These are phyloP conservation scores for Mycena pura DNA, from an alignment of 768 basidiomycete species.

Conservation along the genomic window DNA sequence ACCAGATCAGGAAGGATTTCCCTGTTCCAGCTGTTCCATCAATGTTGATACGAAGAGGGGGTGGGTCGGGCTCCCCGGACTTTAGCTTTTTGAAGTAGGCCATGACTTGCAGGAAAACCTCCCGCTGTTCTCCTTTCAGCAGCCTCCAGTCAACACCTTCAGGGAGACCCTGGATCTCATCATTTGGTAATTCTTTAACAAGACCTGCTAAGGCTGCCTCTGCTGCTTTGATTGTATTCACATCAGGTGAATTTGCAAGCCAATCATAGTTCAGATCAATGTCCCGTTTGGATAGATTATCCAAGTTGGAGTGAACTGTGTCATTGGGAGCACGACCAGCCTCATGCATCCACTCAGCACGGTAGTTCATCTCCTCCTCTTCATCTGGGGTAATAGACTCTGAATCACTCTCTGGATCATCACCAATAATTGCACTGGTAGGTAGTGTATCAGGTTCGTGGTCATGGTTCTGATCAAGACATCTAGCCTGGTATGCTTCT, in stretches of 20 bases:
- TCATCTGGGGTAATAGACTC: slow-evolving; percentile 23
- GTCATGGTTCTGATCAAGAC: slow-evolving; percentile 1
- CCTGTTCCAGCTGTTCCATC: slow-evolving; percentile 39
- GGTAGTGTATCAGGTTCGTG: slow-evolving; percentile 15
- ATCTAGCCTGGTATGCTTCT: slow-evolving; percentile 18
- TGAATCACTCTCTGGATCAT: slow-evolving; percentile 18
- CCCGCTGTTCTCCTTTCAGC: slow-evolving; percentile 18
- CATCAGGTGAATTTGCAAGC: slow-evolving; percentile 22
- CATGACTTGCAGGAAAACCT: slow-evolving; percentile 23
- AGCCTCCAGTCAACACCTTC: slow-evolving; percentile 6
- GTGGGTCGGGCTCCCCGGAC: slow-evolving; percentile 1
- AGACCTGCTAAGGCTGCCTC: slow-evolving; percentile 25
- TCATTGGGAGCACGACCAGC: slow-evolving; percentile 25
- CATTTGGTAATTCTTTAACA: slow-evolving; percentile 31
- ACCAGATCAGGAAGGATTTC: slow-evolving; percentile 35
- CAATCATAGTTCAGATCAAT: slow-evolving; percentile 33
- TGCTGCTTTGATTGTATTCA: slow-evolving; percentile 10
- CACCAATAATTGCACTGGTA: neutral
- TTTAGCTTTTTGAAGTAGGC: slow-evolving; percentile 20
- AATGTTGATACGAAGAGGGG: slow-evolving; percentile 29
- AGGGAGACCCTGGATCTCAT: slow-evolving; percentile 31
- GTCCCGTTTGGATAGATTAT: slow-evolving; percentile 25
- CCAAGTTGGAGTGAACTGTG: slow-evolving; percentile 15
- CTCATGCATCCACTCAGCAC: slow-evolving; percentile 32
- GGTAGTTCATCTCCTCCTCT: slow-evolving; percentile 17